Evolutionary conservation across 352 stramenopile genomes (phyloP).

Genomic region (Blastocystis hominis): DNA sequence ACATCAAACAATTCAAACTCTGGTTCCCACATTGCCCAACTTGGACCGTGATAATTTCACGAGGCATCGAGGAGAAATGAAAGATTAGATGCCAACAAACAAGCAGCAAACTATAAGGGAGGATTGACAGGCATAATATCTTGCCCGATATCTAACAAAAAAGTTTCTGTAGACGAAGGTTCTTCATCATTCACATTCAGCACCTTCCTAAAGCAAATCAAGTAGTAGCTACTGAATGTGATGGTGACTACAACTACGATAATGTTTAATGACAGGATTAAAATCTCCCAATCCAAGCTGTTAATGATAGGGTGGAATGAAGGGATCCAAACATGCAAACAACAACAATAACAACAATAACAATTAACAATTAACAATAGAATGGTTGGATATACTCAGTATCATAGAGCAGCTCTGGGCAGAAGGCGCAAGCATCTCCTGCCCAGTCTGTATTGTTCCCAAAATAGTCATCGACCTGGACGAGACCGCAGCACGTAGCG

Average conservation of each 20-base stretch:
- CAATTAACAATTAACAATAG: too few relatives aligned
- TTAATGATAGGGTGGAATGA: not conserved
- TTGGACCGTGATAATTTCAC: slow-evolving; percentile 98
- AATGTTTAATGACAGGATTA: slow-evolving; percentile 4
- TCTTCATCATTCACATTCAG: not conserved
- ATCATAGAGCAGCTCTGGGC: not conserved
- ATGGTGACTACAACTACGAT: not conserved
- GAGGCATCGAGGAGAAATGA: slow-evolving; percentile 70
- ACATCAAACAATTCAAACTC: slow-evolving; percentile 63
- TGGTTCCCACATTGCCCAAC: slow-evolving; percentile 98
- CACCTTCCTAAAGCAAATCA: not conserved
- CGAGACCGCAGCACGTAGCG: not conserved
- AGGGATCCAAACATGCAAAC: not conserved
- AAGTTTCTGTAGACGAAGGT: not conserved
- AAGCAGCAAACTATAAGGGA: not conserved
- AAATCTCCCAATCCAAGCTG: not conserved
- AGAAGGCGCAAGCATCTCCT: not conserved
- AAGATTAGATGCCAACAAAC: not conserved
- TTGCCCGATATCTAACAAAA: not conserved
- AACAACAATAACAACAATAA: too few relatives aligned
- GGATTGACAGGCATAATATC: not conserved
- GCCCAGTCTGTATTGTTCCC: slow-evolving; percentile 1
- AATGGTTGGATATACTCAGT: not conserved
- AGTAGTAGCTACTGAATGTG: not conserved
- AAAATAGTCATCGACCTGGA: not conserved